Percentiles rank a stretch among this genome's conserved stretches.
Evolutionary conservation across 2,329 filamentous ascomycete species (phyloP).

Genomic region (Pseudogymnoascus sp.): DNA sequence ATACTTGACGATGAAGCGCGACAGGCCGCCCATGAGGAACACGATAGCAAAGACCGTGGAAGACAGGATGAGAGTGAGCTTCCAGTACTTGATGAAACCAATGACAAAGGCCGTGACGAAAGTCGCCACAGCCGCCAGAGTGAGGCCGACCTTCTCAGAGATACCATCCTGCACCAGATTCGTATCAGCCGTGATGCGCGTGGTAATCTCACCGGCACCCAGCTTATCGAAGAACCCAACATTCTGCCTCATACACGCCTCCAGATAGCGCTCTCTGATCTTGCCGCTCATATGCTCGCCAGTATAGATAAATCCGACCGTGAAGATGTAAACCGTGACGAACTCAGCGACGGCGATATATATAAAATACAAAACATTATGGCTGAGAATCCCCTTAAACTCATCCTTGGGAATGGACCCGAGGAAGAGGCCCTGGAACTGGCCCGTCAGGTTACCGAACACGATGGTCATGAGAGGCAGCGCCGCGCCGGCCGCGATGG

Average conservation of each 20-base stretch:
- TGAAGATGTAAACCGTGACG: constrained; percentile 66
- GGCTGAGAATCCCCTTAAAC: constrained; percentile 52
- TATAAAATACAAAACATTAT: constrained; percentile 71
- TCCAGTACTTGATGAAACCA: constrained; percentile 87
- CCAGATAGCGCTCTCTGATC: constrained; percentile 74
- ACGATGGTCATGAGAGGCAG: constrained; percentile 51
- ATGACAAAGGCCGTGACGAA: constrained; percentile 88
- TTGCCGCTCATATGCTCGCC: constrained; percentile 72
- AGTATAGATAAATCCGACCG: constrained; percentile 82
- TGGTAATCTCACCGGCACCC: constrained; percentile 87
- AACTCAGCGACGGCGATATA: constrained; percentile 80
- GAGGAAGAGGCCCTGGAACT: constrained; percentile 57
- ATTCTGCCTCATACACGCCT: constrained; percentile 77
- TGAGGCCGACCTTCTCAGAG: constrained; percentile 78
- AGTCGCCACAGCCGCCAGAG: constrained; percentile 65
- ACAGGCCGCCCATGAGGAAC: constrained; percentile 66
- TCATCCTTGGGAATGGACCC: constrained; percentile 37
- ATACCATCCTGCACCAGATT: constrained; percentile 92
- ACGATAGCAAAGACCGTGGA: constrained; percentile 75
- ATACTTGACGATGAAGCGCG: constrained; percentile 67
- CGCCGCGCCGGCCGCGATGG: constrained; percentile 50
- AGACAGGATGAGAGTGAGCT: constrained; percentile 77
- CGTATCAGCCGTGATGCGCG: constrained; percentile 86
- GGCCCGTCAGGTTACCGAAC: constrained; percentile 66
- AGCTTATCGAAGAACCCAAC: constrained; percentile 91